These are phyloP conservation scores for Trypanosoma brucei DNA, from an alignment of 208 protist genomes.

Conservation along the genomic window DNA sequence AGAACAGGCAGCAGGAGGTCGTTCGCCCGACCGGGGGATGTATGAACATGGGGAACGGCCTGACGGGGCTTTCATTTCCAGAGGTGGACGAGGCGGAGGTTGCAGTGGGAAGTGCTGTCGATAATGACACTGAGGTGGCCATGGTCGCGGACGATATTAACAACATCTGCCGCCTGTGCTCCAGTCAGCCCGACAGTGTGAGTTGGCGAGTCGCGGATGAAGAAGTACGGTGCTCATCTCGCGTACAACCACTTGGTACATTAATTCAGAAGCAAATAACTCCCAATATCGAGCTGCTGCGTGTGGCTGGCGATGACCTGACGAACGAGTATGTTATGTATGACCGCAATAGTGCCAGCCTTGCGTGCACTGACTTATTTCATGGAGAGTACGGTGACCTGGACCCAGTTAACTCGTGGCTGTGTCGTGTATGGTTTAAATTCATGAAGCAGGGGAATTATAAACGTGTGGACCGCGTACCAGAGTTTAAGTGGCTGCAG, in stretches of 20 bases:
- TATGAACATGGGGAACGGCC: constrained; percentile 58
- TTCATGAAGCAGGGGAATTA: constrained; percentile 81
- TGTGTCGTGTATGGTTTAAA: constrained; percentile 89
- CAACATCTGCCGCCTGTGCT: constrained; percentile 16
- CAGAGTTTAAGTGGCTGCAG: constrained; percentile 72
- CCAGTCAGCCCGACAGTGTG: not conserved
- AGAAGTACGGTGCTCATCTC: constrained; percentile 8
- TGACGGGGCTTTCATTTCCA: constrained; percentile 62
- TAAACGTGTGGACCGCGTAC: constrained; percentile 62
- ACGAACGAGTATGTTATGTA: constrained; percentile 81
- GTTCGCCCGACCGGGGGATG: constrained; percentile 32
- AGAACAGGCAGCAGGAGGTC: not conserved
- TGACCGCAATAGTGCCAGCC: constrained; percentile 36
- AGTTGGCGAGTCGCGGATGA: constrained; percentile 3
- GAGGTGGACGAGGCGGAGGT: constrained; percentile 55
- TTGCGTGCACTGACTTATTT: constrained; percentile 81
- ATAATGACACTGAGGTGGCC: not conserved
- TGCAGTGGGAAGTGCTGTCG: constrained; percentile 14
- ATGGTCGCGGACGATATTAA: constrained; percentile 5
- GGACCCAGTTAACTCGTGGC: constrained; percentile 83
- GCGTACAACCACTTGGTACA: constrained; percentile 14
- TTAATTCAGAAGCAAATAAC: constrained; percentile 33
- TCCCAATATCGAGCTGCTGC: constrained; percentile 51
- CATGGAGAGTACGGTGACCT: constrained; percentile 78
- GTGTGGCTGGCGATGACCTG: constrained; percentile 55